Conservation (phyloP, 2,329 filamentous ascomycete species). For the Talaromyces amestolkiae region DNA sequence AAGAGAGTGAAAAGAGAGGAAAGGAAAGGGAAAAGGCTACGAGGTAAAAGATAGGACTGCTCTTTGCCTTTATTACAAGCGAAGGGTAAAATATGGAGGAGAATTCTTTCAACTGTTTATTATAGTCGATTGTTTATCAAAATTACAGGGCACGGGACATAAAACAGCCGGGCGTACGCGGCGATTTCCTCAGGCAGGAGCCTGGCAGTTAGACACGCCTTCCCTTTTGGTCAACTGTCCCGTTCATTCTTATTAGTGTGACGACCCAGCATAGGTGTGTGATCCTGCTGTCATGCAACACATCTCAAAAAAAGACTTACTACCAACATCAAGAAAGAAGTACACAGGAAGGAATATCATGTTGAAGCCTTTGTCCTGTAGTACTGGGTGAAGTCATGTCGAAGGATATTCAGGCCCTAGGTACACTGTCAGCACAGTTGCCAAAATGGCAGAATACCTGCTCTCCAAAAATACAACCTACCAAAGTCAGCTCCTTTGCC, state of each 20-base stretch:
- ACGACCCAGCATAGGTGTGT: not conserved
- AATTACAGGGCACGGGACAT: not conserved
- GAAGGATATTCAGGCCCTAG: slow-evolving; percentile 31
- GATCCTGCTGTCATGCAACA: not conserved
- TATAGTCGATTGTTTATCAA: not conserved
- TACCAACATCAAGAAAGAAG: not conserved
- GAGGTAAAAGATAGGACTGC: not conserved
- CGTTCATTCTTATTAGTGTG: not conserved
- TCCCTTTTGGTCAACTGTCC: not conserved
- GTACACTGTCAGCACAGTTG: slow-evolving; percentile 3
- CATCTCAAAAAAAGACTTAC: not conserved
- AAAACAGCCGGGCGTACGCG: not conserved
- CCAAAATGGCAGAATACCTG: not conserved
- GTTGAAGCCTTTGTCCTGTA: slow-evolving; percentile 21
- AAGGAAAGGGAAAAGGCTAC: not conserved
- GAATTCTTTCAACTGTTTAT: not conserved
- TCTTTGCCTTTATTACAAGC: not conserved
- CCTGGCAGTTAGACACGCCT: not conserved
- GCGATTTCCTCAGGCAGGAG: not conserved
- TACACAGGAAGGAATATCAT: not conserved
- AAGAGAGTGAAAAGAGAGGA: not conserved
- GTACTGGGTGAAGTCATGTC: slow-evolving; percentile 35
- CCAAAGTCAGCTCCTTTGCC: not conserved
- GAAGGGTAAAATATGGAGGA: not conserved
- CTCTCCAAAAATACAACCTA: not conserved